Base-by-base conservation (phyloP, 805 yeast species). In the Saturnispora saitoi region DNA sequence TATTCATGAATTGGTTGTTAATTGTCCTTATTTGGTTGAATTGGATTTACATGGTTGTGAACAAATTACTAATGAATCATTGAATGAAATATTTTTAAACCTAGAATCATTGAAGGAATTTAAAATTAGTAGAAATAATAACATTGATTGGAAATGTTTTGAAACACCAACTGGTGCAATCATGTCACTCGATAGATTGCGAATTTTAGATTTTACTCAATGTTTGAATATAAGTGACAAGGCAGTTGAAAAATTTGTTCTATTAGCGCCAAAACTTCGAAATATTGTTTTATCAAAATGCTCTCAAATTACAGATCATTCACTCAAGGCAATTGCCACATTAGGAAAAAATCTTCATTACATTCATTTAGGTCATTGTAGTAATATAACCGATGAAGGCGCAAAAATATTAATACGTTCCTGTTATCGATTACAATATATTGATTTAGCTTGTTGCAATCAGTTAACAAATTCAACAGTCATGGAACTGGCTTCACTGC, bases 331-430 rank as follows among this genome's bases (percentile, higher is more conserved):
- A 15, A 71, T 93, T 53, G 76, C 95, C 6, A 73, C 72, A 29
- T 71, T 93, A 50, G 95, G 91, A 4, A 77, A 84, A 58, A 81
- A 82, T 56, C 71, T 91, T 56, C 96, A 89, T 60, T 88, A 89
- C 57, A 75, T 93, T 45, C 98, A 93, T 68, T 74, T 91, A 52
- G 98, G 98, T 15, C 98, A 91, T 68, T 93, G 99, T 69, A 76
- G 81, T 42, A 79, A 84, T 59, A 85, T 91, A 49, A 91, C 97
- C 1, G 98, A 91, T 67, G 76, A 73, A 52, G 97, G 97, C 19
- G 93, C 93, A 15, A 75, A 78, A 28, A 72, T 77, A 10, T 70
- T 91, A 51, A 86, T 87, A 11, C 75, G 83, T 54, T 74, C 76
- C 42, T 93, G 98, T 60, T 85, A 84, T 50, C 73, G 96, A 50